A percentile compares a stretch with the other conserved stretches of the same genome.
Conservation (phyloP, 805 yeast genomes). For the Cyberlindnera xylosilytica region DNA sequence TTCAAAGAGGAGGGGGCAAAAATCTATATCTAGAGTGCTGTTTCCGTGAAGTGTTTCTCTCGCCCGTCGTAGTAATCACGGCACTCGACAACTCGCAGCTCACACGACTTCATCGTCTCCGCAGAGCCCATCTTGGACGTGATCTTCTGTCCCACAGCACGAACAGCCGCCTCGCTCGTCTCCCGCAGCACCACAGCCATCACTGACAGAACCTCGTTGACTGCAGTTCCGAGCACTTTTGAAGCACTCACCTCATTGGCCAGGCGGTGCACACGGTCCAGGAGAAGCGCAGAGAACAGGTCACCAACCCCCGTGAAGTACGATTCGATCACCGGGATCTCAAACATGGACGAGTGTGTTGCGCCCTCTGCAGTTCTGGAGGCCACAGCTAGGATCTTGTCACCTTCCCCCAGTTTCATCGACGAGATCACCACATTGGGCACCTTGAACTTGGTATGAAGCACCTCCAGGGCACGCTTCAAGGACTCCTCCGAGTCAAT, state of each 20-base stretch:
- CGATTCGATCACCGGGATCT: constrained; percentile 62
- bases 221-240: constrained; percentile 32
- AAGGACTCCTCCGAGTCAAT: constrained; percentile 41
- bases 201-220: constrained; percentile 52
- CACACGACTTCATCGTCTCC: constrained; percentile 68
- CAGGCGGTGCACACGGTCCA: constrained; percentile 54
- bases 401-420: constrained; percentile 31
- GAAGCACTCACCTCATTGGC: constrained; percentile 1
- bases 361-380: constrained; percentile 14
- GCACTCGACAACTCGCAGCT: constrained; percentile 64
- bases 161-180: constrained; percentile 41
- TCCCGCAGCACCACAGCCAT: constrained; percentile 49
- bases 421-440: constrained; percentile 70
- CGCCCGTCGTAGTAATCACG: constrained; percentile 32
- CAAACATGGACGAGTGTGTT: constrained; percentile 30
- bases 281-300: constrained; percentile 72
- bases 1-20: no score
- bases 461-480: constrained; percentile 39
- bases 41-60: no score
- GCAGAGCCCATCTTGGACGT: constrained; percentile 53
- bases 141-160: constrained; percentile 35
- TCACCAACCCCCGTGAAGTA: constrained; percentile 97
- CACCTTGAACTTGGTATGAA: constrained; percentile 50
- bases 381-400: constrained; percentile 17
- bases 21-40: no score